phyloP scores from a whole-genome alignment of 805 yeast species.

The Zygosaccharomyces bisporus region DNA sequence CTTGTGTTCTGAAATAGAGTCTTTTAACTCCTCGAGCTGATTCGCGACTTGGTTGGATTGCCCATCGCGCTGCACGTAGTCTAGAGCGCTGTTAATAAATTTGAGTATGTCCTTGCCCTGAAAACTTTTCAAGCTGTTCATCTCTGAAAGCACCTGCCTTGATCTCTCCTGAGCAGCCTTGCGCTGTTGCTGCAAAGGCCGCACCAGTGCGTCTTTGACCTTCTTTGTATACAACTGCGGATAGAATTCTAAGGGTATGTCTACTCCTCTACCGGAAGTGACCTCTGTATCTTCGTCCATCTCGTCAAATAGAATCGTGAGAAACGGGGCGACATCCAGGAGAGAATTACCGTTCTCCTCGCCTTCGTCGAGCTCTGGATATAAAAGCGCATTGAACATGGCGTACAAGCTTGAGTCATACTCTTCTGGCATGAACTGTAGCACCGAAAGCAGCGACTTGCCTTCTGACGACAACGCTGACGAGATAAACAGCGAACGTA shows the following conservation, averaged over 20 bases:
- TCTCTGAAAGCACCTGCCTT: conserved; percentile 19
- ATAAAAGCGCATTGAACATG: conserved; percentile 34
- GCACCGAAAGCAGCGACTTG: conserved; percentile 24
- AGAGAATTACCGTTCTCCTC: conserved; percentile 28
- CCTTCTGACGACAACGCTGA: conserved; percentile 26
- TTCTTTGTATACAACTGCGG: conserved; percentile 33
- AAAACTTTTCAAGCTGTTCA: conserved; percentile 29
- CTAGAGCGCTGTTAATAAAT: conserved; percentile 30
- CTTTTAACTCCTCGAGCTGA: conserved; percentile 16
- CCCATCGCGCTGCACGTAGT: conserved; percentile 22
- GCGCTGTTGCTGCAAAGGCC: conserved; percentile 24
- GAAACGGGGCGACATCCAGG: conserved; percentile 26
- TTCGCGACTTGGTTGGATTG: conserved; percentile 12
- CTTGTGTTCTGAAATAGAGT: conserved; percentile 16
- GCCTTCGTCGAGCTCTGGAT: conserved; percentile 21
- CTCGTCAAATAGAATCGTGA: conserved; percentile 34
- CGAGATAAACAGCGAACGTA: conserved; percentile 25
- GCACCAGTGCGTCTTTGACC: conserved; percentile 28
- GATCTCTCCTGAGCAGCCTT: conserved; percentile 21
- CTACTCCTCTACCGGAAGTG: conserved; percentile 26
- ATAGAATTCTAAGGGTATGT: conserved; percentile 33
- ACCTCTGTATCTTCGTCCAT: conserved; percentile 29
- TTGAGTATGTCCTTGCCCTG: conserved; percentile 33
- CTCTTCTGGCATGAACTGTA: conserved; percentile 36
- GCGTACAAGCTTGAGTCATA: conserved; percentile 32